A percentile compares a stretch with the other conserved stretches of the same genome.
Conservation (phyloP, 306 rosid genomes). For the Parietaria judaica region DNA sequence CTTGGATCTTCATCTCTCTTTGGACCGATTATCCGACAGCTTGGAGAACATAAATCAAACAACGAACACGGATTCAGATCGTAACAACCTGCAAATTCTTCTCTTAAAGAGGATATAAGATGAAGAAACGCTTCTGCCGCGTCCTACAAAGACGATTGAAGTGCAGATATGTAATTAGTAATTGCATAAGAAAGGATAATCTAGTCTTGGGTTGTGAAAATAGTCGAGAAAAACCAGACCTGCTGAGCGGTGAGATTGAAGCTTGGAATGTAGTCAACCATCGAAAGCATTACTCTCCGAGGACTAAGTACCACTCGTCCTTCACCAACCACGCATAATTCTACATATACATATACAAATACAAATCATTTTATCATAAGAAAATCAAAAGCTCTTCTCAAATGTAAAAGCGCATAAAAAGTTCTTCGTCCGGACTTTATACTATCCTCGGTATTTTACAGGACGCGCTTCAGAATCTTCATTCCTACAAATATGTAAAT, state of each 20-base stretch:
- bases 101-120: constrained; percentile 70
- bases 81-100: constrained; percentile 58
- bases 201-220: neutral
- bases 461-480: neutral
- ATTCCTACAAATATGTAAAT: neutral
- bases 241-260: constrained; percentile 82
- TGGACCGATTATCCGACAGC: constrained; percentile 52
- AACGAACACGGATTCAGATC: constrained; percentile 52
- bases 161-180: constrained; percentile 1
- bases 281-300: constrained; percentile 50
- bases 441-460: too few relatives aligned
- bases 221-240: constrained; percentile 21
- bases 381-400: too few relatives aligned
- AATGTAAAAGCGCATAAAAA: too few relatives aligned
- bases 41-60: constrained; percentile 49
- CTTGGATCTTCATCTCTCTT: constrained; percentile 31
- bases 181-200: constrained; percentile 6
- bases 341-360: constrained; percentile 26
- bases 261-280: constrained; percentile 56
- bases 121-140: constrained; percentile 93
- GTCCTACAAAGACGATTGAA: constrained; percentile 47
- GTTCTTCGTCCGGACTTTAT: too few relatives aligned
- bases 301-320: constrained; percentile 52
- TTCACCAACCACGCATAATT: constrained; percentile 36
- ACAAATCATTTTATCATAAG: too few relatives aligned